These are phyloP conservation scores for Atkinsonella hypoxylon DNA, from an alignment of 2,329 filamentous ascomycete genomes.

Conservation along the genomic window DNA sequence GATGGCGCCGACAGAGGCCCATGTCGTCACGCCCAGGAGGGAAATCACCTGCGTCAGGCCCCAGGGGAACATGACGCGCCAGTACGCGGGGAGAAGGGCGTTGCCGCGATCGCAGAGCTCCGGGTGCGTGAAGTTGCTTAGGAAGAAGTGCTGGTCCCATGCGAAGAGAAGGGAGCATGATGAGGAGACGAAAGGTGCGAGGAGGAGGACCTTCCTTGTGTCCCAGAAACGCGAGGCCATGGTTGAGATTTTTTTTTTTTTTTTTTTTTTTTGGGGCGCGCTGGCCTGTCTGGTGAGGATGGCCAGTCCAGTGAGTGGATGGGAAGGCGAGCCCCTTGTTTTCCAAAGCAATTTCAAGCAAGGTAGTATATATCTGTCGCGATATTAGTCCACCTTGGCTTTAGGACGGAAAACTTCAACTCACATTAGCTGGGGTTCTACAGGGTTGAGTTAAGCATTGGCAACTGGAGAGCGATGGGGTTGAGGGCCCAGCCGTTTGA, in stretches of 20 bases:
- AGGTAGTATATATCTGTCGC: neutral
- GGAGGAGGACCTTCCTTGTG: constrained; percentile 25
- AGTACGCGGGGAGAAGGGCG: constrained; percentile 30
- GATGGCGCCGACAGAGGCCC: constrained; percentile 16
- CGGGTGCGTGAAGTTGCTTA: constrained; percentile 22
- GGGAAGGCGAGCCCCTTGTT: no score
- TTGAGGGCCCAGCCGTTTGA: neutral
- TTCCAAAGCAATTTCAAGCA: no score
- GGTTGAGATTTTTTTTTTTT: neutral
- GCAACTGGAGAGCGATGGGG: neutral
- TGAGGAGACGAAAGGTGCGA: constrained; percentile 34
- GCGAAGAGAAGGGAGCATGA: constrained; percentile 34
- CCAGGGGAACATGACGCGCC: constrained; percentile 26
- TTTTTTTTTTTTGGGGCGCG: neutral
- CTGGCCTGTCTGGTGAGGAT: neutral
- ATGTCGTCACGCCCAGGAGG: constrained; percentile 23
- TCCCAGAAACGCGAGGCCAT: constrained; percentile 30
- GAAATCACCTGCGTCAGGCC: constrained; percentile 22
- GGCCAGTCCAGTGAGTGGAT: no score
- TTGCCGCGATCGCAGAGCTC: constrained; percentile 19
- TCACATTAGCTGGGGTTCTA: neutral
- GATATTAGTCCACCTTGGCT: neutral
- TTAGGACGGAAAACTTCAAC: neutral
- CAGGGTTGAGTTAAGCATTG: neutral
- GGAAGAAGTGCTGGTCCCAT: constrained; percentile 31